Evolutionary conservation across 495 filamentous ascomycete genomes (phyloP).

Genomic region (Trichoderma reesei): DNA sequence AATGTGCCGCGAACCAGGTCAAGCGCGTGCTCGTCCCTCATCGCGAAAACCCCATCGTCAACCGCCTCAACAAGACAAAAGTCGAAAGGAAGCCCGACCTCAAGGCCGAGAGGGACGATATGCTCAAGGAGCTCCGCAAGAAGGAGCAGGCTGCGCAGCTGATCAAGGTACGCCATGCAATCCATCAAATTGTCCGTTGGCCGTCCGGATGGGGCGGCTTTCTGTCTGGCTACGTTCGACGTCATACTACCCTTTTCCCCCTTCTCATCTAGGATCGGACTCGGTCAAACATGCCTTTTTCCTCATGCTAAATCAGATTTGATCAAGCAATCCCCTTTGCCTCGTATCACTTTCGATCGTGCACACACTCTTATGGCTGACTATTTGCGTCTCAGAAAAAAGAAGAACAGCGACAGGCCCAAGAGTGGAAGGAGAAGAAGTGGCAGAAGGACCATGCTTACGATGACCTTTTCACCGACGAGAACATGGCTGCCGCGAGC

Average conservation of each 20-base stretch:
- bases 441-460: slow-evolving; percentile 93
- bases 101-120: slow-evolving; percentile 64
- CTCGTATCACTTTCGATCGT: neutral
- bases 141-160: slow-evolving; percentile 57
- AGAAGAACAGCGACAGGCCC: slow-evolving; percentile 65
- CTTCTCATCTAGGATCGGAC: too few relatives aligned
- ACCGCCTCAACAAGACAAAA: slow-evolving; percentile 93
- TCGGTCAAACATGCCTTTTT: too few relatives aligned
- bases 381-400: slow-evolving; percentile 44
- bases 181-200: neutral
- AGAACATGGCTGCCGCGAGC: slow-evolving; percentile 51
- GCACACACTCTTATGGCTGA: neutral
- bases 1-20: slow-evolving; percentile 37
- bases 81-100: slow-evolving; percentile 79
- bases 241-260: too few relatives aligned
- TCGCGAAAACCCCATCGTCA: slow-evolving; percentile 82
- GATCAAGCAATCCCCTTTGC: neutral
- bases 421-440: slow-evolving; percentile 78
- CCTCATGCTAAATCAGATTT: too few relatives aligned
- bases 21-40: slow-evolving; percentile 65
- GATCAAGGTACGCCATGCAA: slow-evolving; percentile 43
- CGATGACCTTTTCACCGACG: slow-evolving; percentile 69
- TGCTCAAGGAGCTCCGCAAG: slow-evolving; percentile 55
- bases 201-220: too few relatives aligned
- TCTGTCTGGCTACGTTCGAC: too few relatives aligned